Conservation (phyloP, 768 basidiomycete genomes). For the Termitomyces sp. region DNA sequence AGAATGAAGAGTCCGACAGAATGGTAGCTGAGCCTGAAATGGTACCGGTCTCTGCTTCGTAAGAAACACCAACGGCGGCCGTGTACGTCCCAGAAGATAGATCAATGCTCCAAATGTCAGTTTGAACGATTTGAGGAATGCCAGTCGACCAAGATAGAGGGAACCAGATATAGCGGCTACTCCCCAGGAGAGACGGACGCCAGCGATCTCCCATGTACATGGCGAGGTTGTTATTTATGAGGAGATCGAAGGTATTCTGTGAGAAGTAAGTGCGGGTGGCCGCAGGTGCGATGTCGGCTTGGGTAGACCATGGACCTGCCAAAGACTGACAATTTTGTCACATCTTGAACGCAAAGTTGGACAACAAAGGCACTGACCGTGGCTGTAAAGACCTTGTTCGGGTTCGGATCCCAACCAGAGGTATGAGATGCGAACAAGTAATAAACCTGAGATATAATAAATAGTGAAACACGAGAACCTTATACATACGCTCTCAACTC, state of each 20-base stretch:
- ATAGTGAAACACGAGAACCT: not conserved
- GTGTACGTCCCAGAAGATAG: conserved; percentile 49
- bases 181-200: conserved; percentile 51
- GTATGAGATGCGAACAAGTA: conserved; percentile 62
- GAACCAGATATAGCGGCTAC: conserved; percentile 61
- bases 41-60: conserved; percentile 55
- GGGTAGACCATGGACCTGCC: conserved; percentile 53
- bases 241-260: conserved; percentile 57
- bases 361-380: conserved; percentile 32
- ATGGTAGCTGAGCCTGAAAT: conserved; percentile 47
- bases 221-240: conserved; percentile 42
- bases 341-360: not conserved
- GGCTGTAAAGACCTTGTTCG: conserved; percentile 57
- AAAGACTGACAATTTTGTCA: conserved; percentile 37
- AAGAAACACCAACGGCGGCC: conserved; percentile 48
- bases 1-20: conserved; percentile 44
- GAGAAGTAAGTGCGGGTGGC: conserved; percentile 57
- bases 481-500: conserved; percentile 2
- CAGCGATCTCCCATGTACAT: conserved; percentile 70
- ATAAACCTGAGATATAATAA: conserved; percentile 38
- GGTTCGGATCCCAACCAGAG: conserved; percentile 57
- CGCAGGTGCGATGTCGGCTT: conserved; percentile 54
- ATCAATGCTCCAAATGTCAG: conserved; percentile 59
- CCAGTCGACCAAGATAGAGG: conserved; percentile 57
- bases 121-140: conserved; percentile 49